Percentiles rank a stretch among this genome's conserved stretches.
phyloP scores from a whole-genome alignment of 371 early-diverging fungal genomes.

The Polyrhizophydium stewartii region DNA sequence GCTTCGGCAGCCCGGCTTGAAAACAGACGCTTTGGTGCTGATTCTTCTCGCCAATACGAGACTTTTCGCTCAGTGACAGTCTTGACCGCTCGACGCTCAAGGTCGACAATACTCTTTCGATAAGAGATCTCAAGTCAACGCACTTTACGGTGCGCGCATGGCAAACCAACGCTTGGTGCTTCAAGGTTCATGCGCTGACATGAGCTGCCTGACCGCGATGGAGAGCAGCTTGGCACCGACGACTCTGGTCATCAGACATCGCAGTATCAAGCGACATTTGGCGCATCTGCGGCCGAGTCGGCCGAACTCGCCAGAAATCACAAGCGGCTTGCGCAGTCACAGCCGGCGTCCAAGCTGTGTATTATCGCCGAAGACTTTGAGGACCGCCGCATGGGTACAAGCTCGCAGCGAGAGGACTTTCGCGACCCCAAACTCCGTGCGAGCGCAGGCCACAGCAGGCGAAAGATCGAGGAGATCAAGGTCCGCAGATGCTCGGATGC shows the following conservation, averaged over 20 bases:
- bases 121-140: constrained; percentile 25
- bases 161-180: no score
- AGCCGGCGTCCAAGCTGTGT: constrained; percentile 4
- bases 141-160: constrained; percentile 30
- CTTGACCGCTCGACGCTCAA: constrained; percentile 20
- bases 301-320: background rate
- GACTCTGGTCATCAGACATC: background rate
- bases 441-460: background rate
- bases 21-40: no score
- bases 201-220: no score
- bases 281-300: background rate
- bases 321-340: background rate
- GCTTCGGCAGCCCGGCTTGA: no score
- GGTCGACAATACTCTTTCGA: constrained; percentile 26
- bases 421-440: background rate
- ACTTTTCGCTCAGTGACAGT: background rate
- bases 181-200: background rate
- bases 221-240: constrained; percentile 7
- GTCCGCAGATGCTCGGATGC: no score
- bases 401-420: constrained; percentile 8
- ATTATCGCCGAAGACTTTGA: constrained; percentile 18
- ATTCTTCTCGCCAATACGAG: no score
- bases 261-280: constrained; percentile 7
- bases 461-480: background rate
- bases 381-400: constrained; percentile 9